Conservation (phyloP, 305 asterid genomes). For the Petunia hybrid region DNA sequence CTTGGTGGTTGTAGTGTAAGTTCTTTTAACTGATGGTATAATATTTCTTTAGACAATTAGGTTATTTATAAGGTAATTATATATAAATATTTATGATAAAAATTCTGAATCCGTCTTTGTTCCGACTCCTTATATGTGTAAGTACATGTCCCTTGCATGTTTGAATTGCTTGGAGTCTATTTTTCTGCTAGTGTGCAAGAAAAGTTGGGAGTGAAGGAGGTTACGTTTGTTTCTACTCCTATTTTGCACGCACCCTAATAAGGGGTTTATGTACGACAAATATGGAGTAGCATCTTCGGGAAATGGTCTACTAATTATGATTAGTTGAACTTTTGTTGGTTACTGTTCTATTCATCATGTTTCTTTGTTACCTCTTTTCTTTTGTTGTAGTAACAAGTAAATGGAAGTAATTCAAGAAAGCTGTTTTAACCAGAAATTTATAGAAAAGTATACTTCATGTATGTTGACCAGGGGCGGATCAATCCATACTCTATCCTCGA, state of each 20-base stretch:
- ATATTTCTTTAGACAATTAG: no score
- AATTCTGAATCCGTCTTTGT: no score
- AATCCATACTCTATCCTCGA: no score
- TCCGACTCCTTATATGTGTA: not conserved
- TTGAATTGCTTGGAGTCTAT: not conserved
- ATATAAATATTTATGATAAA: no score
- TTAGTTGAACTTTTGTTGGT: slow-evolving; percentile 26
- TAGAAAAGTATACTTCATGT: no score
- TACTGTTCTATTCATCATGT: slow-evolving; percentile 25
- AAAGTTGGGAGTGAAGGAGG: not conserved
- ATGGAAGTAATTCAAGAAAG: not conserved
- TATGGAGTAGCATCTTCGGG: not conserved
- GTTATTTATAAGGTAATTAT: no score
- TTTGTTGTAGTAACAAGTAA: not conserved
- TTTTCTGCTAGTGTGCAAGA: not conserved
- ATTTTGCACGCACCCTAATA: not conserved
- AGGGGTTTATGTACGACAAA: not conserved
- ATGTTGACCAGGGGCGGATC: no score
- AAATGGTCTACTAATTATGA: slow-evolving; percentile 28
- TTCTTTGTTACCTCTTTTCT: not conserved
- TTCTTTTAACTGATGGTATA: no score
- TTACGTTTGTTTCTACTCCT: not conserved
- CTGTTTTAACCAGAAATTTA: no score
- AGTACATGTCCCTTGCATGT: not conserved
- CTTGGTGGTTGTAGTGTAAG: no score